These are phyloP conservation scores for Zostera marina DNA, from an alignment of 116 monocot genomes.

Conservation along the genomic window DNA sequence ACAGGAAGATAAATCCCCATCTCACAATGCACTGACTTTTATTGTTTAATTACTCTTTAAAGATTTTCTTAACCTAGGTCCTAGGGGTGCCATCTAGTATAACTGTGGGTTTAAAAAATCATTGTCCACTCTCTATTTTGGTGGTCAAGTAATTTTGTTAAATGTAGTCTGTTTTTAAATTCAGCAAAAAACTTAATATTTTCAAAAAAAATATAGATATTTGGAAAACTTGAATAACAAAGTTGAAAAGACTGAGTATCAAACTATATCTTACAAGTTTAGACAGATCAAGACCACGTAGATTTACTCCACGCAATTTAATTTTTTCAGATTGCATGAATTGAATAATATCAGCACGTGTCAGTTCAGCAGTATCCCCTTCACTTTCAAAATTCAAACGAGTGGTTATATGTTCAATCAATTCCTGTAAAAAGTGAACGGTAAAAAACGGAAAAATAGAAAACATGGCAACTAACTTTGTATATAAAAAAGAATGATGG, in stretches of 20 bases:
- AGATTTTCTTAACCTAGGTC: too few relatives aligned
- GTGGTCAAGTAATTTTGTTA: too few relatives aligned
- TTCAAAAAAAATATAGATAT: too few relatives aligned
- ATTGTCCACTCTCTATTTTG: too few relatives aligned
- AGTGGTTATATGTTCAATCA: constrained; percentile 59
- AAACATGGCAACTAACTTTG: neutral
- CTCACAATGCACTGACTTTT: too few relatives aligned
- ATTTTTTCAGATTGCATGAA: constrained; percentile 51
- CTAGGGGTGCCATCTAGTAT: too few relatives aligned
- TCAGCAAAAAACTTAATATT: too few relatives aligned
- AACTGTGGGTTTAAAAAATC: too few relatives aligned
- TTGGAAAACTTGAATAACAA: too few relatives aligned
- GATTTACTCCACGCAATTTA: constrained; percentile 84
- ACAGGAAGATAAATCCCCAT: too few relatives aligned
- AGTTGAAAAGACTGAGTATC: neutral
- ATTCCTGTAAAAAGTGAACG: constrained; percentile 35
- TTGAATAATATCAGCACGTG: constrained; percentile 44
- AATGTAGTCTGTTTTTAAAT: too few relatives aligned
- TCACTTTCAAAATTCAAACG: constrained; percentile 32
- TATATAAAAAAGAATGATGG: neutral
- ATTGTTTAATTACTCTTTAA: too few relatives aligned
- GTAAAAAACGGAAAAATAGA: neutral
- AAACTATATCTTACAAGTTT: constrained; percentile 68
- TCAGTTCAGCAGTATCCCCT: constrained; percentile 48
- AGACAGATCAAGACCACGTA: constrained; percentile 69